Percentiles rank a stretch among this genome's conserved stretches.
phyloP scores from a whole-genome alignment of 139 green algal species.

The Asterochloris erici region DNA sequence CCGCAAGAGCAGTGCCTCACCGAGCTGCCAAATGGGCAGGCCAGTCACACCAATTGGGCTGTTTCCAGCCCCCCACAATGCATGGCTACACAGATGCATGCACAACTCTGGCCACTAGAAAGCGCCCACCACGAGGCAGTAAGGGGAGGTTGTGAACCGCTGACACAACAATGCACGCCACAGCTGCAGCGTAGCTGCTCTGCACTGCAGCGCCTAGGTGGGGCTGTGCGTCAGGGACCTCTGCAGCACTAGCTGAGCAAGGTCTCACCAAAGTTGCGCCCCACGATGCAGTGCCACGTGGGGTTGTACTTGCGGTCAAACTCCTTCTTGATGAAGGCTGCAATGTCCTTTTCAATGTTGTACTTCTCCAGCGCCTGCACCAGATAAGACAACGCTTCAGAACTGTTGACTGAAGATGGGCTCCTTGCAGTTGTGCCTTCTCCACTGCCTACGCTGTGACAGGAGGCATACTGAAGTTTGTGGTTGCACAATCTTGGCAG shows the following conservation, averaged over 20 bases:
- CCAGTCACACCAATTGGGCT: too few relatives aligned
- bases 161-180: too few relatives aligned
- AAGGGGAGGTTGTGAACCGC: too few relatives aligned
- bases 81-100: too few relatives aligned
- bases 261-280: conserved; percentile 88
- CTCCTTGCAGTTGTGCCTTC: not conserved
- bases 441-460: not conserved
- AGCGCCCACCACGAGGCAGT: too few relatives aligned
- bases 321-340: conserved; percentile 98
- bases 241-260: not conserved
- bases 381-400: not conserved
- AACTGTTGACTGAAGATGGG: not conserved
- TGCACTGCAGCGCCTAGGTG: too few relatives aligned
- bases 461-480: not conserved
- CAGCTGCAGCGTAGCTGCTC: too few relatives aligned
- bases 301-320: conserved; percentile 97
- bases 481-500: not conserved
- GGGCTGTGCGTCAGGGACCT: not conserved
- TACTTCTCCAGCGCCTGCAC: conserved; percentile 92
- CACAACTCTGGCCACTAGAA: too few relatives aligned
- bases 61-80: too few relatives aligned
- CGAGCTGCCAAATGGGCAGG: too few relatives aligned
- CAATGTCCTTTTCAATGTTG: conserved; percentile 99
- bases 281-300: conserved; percentile 99
- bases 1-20: too few relatives aligned